Conservation (phyloP, 2,329 filamentous ascomycete species). For the Ceratocystiopsis sp. region DNA sequence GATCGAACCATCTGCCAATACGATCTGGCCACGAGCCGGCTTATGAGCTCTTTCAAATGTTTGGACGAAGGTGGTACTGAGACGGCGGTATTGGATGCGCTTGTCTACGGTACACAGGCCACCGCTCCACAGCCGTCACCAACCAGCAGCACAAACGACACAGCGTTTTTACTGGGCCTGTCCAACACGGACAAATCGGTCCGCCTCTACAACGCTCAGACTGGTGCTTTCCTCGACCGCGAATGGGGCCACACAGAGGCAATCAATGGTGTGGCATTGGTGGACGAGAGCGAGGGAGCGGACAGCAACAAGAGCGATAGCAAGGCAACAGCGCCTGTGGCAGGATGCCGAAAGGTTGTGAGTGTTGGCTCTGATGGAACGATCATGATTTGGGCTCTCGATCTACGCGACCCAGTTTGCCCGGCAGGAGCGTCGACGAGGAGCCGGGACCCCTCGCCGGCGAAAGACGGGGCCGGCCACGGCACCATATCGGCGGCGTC, state of each 20-base stretch:
- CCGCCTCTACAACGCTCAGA: conserved; percentile 66
- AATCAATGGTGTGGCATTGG: conserved; percentile 66
- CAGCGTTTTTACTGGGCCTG: conserved; percentile 62
- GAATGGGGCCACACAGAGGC: conserved; percentile 95
- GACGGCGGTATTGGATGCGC: conserved; percentile 64
- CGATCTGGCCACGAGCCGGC: conserved; percentile 50
- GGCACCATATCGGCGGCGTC: conserved; percentile 20
- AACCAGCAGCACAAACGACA: conserved; percentile 18
- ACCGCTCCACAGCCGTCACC: not conserved
- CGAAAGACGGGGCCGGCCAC: conserved; percentile 23
- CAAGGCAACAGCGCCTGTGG: not conserved
- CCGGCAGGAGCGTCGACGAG: conserved; percentile 10
- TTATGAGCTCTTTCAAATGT: conserved; percentile 61
- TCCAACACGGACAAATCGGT: conserved; percentile 95
- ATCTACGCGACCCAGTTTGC: conserved; percentile 27
- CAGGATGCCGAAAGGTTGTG: conserved; percentile 38
- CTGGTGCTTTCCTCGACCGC: conserved; percentile 60
- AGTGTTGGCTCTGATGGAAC: conserved; percentile 68
- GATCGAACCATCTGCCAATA: conserved; percentile 45
- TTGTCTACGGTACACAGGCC: conserved; percentile 45
- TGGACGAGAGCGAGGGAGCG: conserved; percentile 36
- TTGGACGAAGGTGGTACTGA: conserved; percentile 66
- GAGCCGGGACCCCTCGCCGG: conserved; percentile 26
- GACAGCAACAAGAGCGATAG: not conserved
- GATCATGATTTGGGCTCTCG: conserved; percentile 61